Evolutionary conservation across 2,329 filamentous ascomycete species (phyloP), one percentile per base, ranked within the genome.

Genomic region (Nakataea oryzae): DNA sequence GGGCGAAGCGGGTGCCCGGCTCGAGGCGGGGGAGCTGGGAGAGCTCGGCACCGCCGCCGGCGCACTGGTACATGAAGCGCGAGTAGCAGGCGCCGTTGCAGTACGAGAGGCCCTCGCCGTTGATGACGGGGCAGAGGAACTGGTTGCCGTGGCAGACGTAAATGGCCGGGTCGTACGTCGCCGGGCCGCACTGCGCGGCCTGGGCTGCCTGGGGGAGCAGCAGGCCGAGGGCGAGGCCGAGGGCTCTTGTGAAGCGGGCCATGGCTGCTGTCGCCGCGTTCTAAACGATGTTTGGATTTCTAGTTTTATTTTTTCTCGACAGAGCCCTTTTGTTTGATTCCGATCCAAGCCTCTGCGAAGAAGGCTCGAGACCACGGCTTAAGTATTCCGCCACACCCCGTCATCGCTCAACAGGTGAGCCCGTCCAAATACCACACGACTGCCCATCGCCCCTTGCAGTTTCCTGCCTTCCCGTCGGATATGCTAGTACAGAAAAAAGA

Each of bases 51-150:
- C 57, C 57, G 8, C 27, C 34, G 64, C 67, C 66, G 62, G 62
- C 64, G 67, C 71, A 73, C 3, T 66, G 66, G 68, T 73, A 73
- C 68, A 71, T 69, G 67, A 70, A 73, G 60, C 65, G 69, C 69
- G 67, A 70, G 69, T 72, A 74, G 70, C 73, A 74, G 57, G 71
- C 70, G 56, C 70, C 70, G 60, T 65, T 67, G 68, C 73, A 74
- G 66, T 68, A 68, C 17, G 69, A 69, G 13, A 74, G 69, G 11
- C 68, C 65, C 66, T 74, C 73, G 62, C 72, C 73, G 24, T 70
- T 70, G 21, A 66, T 63, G 62, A 74, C 64, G 62, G 72, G 73
- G 66, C 73, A 74, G 58, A 74, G 68, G 54, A 72, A 70, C 54
- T 68, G 64, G 64, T 65, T 65, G 63, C 67, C 60, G 63, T 67